Base-by-base conservation (phyloP, 208 protist species). In the Naegleria fowleri region DNA sequence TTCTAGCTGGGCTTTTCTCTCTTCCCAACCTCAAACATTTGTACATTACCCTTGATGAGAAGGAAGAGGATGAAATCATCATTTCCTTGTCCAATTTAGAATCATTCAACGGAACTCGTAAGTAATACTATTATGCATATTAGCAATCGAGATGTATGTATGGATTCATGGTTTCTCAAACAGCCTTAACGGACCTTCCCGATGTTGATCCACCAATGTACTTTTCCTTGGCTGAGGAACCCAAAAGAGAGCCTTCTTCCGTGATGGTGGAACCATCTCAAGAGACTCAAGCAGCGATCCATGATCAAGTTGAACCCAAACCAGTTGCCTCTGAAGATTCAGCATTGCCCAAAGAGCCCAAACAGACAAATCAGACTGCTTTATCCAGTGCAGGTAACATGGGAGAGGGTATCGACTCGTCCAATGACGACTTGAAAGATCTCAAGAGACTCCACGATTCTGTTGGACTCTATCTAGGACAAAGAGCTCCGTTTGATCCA, bases 41-140 rank as follows among this genome's bases (percentile, higher is more conserved):
- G 39, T 92, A 91, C 40, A 94, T 97, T 75, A 94, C 93, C 36
- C 88, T 97, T 7, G 93, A 93, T 22, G 93, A 95, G 33, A 92
- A 83, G 16, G 96, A 96, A 85, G 96, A 97, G 92, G 94, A 96
- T 79, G 93, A 95, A 84, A 92, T 97, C 25, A 96, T 97, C 55
- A 59, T 96, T 79, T 85, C 93, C 11, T 91, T 97, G 9, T 93
- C 94, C 5, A 83, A 90, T 22, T 91, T 96, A 13, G 91, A 94
- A 33, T 93, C 90, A 83, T 95, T 96, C 91, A 96, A 96, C 90
- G 95, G 94, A 22, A 95, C 94, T 11, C 92, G 67, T 79, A 79
- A 79, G 67, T 79, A 79, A 13, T 9, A n/a, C n/a, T n/a, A n/a
- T n/a, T n/a, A n/a, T n/a, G n/a, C n/a, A n/a, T n/a, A n/a, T n/a